Evolutionary conservation across 2,329 filamentous ascomycete genomes (phyloP).

Genomic region (Metarhizium album): DNA sequence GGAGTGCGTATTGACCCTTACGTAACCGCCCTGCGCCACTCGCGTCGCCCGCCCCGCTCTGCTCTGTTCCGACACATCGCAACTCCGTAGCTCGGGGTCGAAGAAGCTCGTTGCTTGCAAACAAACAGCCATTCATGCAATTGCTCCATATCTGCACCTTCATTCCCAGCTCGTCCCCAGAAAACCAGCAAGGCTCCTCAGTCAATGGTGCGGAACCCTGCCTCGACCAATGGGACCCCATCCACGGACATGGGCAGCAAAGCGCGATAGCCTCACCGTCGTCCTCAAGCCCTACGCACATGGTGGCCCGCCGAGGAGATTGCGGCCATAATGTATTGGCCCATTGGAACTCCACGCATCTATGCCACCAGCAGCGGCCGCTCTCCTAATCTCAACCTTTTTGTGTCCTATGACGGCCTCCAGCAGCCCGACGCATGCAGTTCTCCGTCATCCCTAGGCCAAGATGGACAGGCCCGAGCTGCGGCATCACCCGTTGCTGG

Average conservation of each 20-base stretch:
- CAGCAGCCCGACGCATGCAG: slow-evolving; percentile 21
- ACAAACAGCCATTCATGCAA: background rate
- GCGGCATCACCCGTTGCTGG: too few species aligned
- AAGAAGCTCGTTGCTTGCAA: background rate
- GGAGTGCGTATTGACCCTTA: too few species aligned
- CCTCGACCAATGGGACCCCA: background rate
- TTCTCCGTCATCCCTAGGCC: slow-evolving; percentile 4
- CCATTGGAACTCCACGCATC: slow-evolving; percentile 71
- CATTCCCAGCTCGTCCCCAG: background rate
- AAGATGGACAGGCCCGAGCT: slow-evolving; percentile 13
- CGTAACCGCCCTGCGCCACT: too few species aligned
- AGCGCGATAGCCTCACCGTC: slow-evolving; percentile 12
- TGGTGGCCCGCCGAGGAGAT: slow-evolving; percentile 15
- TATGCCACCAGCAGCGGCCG: slow-evolving; percentile 66
- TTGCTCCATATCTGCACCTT: background rate
- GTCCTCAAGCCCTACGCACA: slow-evolving; percentile 8
- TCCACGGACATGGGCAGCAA: slow-evolving; percentile 16
- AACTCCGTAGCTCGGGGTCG: too few species aligned
- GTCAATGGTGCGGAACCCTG: background rate
- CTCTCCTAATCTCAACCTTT: slow-evolving; percentile 36
- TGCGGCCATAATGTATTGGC: slow-evolving; percentile 70
- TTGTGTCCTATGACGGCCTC: slow-evolving; percentile 52
- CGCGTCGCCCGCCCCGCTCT: too few species aligned
- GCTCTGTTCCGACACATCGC: too few species aligned
- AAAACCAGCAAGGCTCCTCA: background rate